Conservation (phyloP, 2,329 filamentous ascomycete species). For the Eurotiales sp. region DNA sequence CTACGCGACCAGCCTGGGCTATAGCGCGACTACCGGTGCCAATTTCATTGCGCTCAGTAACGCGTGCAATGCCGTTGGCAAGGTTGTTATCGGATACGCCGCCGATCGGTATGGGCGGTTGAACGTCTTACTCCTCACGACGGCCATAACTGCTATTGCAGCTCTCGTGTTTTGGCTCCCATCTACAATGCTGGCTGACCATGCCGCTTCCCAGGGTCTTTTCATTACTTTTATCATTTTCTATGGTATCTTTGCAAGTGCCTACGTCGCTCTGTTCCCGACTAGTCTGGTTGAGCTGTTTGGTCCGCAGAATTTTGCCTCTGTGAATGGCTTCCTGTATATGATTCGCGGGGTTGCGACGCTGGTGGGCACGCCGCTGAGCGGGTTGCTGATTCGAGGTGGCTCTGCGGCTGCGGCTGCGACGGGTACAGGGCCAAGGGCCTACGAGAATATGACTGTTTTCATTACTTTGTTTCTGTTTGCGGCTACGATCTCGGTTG, state of each 20-base stretch:
- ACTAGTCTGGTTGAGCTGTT: conserved; percentile 38
- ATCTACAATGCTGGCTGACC: conserved; percentile 16
- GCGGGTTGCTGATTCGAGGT: conserved; percentile 25
- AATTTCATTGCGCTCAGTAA: conserved; percentile 41
- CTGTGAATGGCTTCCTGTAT: conserved; percentile 38
- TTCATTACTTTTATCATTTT: conserved; percentile 31
- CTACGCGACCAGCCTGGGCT: conserved; percentile 38
- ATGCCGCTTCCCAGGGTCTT: conserved; percentile 15
- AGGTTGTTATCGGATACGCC: conserved; percentile 35
- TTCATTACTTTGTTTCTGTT: conserved; percentile 23
- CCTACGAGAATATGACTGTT: conserved; percentile 24
- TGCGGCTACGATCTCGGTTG: conserved; percentile 22
- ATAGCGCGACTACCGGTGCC: conserved; percentile 31
- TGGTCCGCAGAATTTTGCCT: conserved; percentile 36
- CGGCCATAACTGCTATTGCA: conserved; percentile 25
- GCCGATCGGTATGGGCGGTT: conserved; percentile 38
- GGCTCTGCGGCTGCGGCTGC: conserved; percentile 14
- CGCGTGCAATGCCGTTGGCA: conserved; percentile 36
- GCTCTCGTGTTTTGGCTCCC: conserved; percentile 26
- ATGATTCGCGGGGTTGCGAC: conserved; percentile 38
- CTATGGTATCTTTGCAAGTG: conserved; percentile 37
- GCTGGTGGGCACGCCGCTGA: conserved; percentile 36
- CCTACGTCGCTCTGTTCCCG: conserved; percentile 39
- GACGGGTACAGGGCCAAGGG: conserved; percentile 11
- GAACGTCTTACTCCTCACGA: conserved; percentile 35